These are phyloP conservation scores for Russula olivacea DNA, from an alignment of 768 basidiomycete species.

Conservation along the genomic window DNA sequence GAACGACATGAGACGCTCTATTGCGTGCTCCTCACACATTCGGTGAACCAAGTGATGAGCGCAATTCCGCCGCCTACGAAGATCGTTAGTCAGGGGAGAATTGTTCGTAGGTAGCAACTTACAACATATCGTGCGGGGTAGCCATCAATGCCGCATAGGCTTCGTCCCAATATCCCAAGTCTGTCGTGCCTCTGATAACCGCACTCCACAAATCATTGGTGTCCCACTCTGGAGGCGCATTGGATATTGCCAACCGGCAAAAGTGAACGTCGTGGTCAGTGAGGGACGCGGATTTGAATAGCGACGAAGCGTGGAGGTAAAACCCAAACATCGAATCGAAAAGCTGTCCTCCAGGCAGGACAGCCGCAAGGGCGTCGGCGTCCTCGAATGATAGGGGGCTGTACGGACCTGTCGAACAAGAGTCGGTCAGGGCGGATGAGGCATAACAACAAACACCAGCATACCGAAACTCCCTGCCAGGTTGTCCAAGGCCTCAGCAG, in stretches of 20 bases:
- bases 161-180: constrained; percentile 73
- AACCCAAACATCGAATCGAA: constrained; percentile 63
- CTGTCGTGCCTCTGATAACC: constrained; percentile 68
- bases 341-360: constrained; percentile 53
- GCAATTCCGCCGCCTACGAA: constrained; percentile 69
- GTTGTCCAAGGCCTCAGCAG: constrained; percentile 64
- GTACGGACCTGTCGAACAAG: constrained; percentile 39
- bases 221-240: constrained; percentile 47
- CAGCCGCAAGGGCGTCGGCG: constrained; percentile 50
- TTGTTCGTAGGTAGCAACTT: constrained; percentile 33
- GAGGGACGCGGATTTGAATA: constrained; percentile 59
- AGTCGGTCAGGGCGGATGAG: constrained; percentile 15
- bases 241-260: constrained; percentile 74
- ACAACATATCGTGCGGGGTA: constrained; percentile 75
- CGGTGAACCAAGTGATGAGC: constrained; percentile 77
- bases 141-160: constrained; percentile 78
- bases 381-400: constrained; percentile 54
- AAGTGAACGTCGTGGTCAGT: constrained; percentile 66
- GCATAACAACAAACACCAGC: constrained; percentile 24
- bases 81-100: neutral
- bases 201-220: constrained; percentile 72
- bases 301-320: constrained; percentile 68
- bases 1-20: constrained; percentile 70
- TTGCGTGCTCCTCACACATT: constrained; percentile 88
- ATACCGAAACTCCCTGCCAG: constrained; percentile 71